phyloP scores from a whole-genome alignment of 768 basidiomycete genomes.

The Crassisporium funariophilum region DNA sequence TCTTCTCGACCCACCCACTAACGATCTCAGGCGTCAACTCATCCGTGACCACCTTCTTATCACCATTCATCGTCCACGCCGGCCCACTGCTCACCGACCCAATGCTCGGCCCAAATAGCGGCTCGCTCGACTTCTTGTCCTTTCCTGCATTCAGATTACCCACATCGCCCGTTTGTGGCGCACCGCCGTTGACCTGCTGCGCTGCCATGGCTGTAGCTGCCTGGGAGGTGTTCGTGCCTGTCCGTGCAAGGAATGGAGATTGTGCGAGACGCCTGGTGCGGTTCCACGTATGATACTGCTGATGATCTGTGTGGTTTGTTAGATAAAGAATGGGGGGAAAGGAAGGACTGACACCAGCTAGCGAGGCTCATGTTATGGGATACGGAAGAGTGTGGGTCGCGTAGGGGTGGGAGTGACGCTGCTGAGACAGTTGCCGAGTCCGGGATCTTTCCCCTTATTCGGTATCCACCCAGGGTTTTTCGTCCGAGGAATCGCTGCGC shows the following conservation, averaged over 20 bases:
- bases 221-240: conserved; percentile 49
- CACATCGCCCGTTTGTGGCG: conserved; percentile 21
- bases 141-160: conserved; percentile 24
- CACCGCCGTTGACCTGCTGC: conserved; percentile 18
- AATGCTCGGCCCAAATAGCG: conserved; percentile 90
- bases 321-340: background rate
- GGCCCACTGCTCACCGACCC: conserved; percentile 73
- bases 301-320: conserved; percentile 34
- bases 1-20: conserved; percentile 81
- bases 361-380: conserved; percentile 41
- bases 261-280: conserved; percentile 54
- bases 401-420: too few relatives aligned
- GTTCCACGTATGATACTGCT: conserved; percentile 60
- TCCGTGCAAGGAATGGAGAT: conserved; percentile 53
- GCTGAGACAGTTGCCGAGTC: too few relatives aligned
- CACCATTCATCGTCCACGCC: conserved; percentile 64
- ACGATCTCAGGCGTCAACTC: conserved; percentile 83
- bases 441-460: too few relatives aligned
- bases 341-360: conserved; percentile 38
- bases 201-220: conserved; percentile 53
- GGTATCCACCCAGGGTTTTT: too few relatives aligned
- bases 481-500: too few relatives aligned
- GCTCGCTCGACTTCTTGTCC: conserved; percentile 70
- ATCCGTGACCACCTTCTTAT: conserved; percentile 66
- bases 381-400: too few relatives aligned